Evolutionary conservation across 1,139 yeast genomes (phyloP), one percentile per base, ranked within the genome.

Genomic region (Wickerhamomyces sp.): DNA sequence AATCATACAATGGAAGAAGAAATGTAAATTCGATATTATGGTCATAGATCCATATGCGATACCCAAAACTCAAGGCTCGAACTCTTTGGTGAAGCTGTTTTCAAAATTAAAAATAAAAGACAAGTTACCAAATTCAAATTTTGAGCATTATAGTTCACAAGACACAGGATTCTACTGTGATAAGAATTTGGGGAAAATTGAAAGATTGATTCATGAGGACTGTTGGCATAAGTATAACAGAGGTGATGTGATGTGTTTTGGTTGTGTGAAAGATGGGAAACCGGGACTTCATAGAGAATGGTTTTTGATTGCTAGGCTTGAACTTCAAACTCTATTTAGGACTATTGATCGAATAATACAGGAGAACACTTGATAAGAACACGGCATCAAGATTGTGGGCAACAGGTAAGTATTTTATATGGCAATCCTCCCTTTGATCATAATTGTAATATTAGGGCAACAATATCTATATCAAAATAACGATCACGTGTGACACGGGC

Each of bases 201-300:
- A 75, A 43, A 47, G 52, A 24, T 47, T 47, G 4, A 64, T 75
- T 1, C 82, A 75, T 47, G 34, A 44, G 5, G 36, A 31, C 6
- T 45, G 72, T n/a, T 47, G 67, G 15, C 32, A 40, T 3, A 42
- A 38, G 21, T 72, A 64, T 43, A 78, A 78, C 0, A 52, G 54
- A 29, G 78, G 78, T 1, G 61, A 61, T 32, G 58, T 68, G 4
- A 56, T 50, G 25, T 75, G 75, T 46, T 58, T 55, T 26, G 70
- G 66, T 3, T 68, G 74, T 48, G 46, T 42, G 12, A 50, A 48
- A 3, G 49, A 51, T 16, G 44, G 37, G 6, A 26, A 18, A 16
- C 36, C 42, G 11, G 66, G 58, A 29, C 56, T 72, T 7, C 84
- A 77, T 48, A 61, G 63, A 11, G 84, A 77, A 45, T 77, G 83